Percentiles rank a stretch among this genome's conserved stretches.
Evolutionary conservation across 1,284 basidiomycete genomes (phyloP).

Genomic region (Fomes fomentarius): DNA sequence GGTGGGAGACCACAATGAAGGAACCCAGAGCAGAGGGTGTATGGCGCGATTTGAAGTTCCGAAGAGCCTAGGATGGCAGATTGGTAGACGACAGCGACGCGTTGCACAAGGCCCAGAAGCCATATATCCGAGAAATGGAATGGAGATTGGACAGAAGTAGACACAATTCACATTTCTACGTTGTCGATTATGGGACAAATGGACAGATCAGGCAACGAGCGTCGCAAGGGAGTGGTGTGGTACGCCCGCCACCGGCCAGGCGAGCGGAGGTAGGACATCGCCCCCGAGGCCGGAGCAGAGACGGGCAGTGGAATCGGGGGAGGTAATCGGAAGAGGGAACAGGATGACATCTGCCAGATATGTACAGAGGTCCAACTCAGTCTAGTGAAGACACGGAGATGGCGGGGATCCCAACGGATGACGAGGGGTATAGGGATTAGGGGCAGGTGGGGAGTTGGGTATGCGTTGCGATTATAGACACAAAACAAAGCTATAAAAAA

Average conservation of each 20-base stretch:
- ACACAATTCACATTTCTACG: constrained; percentile 26
- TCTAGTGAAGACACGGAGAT: background rate
- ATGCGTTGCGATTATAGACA: constrained; percentile 27
- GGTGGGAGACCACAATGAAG: background rate
- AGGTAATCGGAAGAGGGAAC: background rate
- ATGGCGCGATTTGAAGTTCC: no score
- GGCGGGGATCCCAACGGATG: background rate
- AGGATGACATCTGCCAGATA: constrained; percentile 8
- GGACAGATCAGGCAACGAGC: constrained; percentile 26
- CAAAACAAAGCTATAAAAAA: constrained; percentile 12
- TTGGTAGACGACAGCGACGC: background rate
- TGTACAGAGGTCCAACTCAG: constrained; percentile 14
- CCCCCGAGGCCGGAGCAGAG: background rate
- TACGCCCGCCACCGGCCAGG: background rate
- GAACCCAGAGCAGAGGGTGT: no score
- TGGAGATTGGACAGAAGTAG: constrained; percentile 1
- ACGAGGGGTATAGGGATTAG: constrained; percentile 1
- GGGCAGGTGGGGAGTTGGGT: constrained; percentile 23
- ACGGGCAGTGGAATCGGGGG: no score
- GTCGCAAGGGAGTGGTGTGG: constrained; percentile 26
- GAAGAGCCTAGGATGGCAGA: no score
- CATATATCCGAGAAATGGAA: no score
- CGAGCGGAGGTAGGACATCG: background rate
- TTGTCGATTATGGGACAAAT: constrained; percentile 23
- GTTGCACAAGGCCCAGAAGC: no score